Percentiles rank a stretch among this genome's conserved stretches.
Conservation (phyloP, 768 basidiomycete genomes). For the Dentipellis sp. region DNA sequence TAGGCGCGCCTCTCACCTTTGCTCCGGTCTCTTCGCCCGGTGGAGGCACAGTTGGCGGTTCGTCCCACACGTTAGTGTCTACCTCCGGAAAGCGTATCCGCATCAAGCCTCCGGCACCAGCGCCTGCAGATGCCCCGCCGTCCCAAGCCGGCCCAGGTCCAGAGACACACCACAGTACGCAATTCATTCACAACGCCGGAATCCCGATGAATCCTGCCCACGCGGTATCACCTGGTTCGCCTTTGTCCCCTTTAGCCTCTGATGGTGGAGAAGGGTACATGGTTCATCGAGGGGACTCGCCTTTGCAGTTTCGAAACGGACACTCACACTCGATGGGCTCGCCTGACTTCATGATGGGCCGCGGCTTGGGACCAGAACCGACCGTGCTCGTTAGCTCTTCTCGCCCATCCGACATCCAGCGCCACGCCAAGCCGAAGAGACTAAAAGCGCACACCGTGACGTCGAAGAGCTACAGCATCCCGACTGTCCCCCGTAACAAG, state of each 20-base stretch:
- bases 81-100: conserved; percentile 40
- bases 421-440: conserved; percentile 62
- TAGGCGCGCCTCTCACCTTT: conserved; percentile 17
- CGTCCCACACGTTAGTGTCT: conserved; percentile 31
- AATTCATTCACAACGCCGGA: conserved; percentile 12
- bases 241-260: conserved; percentile 14
- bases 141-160: conserved; percentile 13
- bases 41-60: neutral
- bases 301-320: conserved; percentile 7
- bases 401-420: conserved; percentile 27
- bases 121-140: conserved; percentile 8
- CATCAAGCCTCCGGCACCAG: conserved; percentile 35
- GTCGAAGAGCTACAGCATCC: conserved; percentile 68
- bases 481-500: conserved; percentile 70
- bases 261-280: conserved; percentile 9
- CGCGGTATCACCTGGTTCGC: conserved; percentile 9
- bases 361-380: neutral
- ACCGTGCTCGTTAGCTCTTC: conserved; percentile 18
- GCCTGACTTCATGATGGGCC: neutral
- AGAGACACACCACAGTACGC: conserved; percentile 7
- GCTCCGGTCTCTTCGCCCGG: conserved; percentile 10
- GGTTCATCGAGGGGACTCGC: conserved; percentile 4
- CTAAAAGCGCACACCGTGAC: conserved; percentile 77
- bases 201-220: conserved; percentile 1
- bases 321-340: neutral